A percentile compares a stretch with the other conserved stretches of the same genome.
Evolutionary conservation across 192 early-diverging fungal genomes (phyloP).

Genomic region (Spizellomyces punctatus): DNA sequence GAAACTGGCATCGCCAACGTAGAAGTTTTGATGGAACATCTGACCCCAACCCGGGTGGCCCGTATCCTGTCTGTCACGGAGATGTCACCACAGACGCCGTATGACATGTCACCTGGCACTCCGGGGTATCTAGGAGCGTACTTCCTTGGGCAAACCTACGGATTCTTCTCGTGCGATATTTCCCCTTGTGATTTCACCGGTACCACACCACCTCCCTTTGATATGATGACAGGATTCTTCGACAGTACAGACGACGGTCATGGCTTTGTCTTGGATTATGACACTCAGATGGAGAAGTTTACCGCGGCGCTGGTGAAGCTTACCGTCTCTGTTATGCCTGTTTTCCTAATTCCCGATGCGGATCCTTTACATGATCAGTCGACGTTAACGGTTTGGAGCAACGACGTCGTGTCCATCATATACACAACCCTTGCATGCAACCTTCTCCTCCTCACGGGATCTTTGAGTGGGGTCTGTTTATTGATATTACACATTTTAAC

Average conservation of each 20-base stretch:
- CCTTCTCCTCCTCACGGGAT: background rate
- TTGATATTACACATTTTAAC: background rate
- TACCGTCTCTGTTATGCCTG: background rate
- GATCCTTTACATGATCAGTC: background rate
- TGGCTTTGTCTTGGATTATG: background rate
- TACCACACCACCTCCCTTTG: background rate
- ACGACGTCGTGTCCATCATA: background rate
- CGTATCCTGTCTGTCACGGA: background rate
- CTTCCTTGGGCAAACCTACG: background rate
- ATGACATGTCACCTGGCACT: background rate
- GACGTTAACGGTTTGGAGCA: background rate
- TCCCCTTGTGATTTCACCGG: background rate
- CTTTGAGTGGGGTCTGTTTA: background rate
- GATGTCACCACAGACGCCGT: background rate
- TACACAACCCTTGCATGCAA: conserved; percentile 14
- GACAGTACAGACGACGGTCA: background rate
- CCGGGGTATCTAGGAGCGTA: background rate
- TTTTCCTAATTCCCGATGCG: background rate
- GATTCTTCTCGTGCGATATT: background rate
- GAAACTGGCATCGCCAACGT: background rate
- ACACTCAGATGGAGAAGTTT: background rate
- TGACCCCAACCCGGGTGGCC: background rate
- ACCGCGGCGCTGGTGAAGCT: background rate
- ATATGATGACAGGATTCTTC: background rate
- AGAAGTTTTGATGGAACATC: background rate